Base-by-base conservation (phyloP, 768 basidiomycete genomes). In the Favolaschia claudopus region DNA sequence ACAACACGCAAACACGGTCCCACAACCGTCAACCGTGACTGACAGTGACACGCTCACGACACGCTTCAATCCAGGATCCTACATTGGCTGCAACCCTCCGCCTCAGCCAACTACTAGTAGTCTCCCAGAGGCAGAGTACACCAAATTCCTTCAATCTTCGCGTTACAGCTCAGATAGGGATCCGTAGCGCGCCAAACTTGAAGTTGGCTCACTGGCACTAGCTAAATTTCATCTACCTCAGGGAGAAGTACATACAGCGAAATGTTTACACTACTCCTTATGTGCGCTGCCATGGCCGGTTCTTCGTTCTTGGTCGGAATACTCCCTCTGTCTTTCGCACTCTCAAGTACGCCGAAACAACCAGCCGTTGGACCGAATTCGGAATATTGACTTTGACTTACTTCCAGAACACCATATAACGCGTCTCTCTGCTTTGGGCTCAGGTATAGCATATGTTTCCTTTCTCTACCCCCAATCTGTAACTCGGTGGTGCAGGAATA, bases 401-500 rank as follows among this genome's bases (percentile, higher is more conserved):
- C 42, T 50, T 62, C 32, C 42, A 62, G 55, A 57, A 62, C 32
- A 58, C 46, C 42, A 65, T 14, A 45, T 45, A 61, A 50, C 58
- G 60, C 32, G 46, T 40, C 45, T 56, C 46, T 48, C 34, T 29
- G 55, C 55, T 37, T 29, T 55, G 54, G 63, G 47, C 58, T 55
- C 47, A 48, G 33, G 46, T 53, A 29, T 51, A 52, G 36, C 8
- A 24, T 17, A 15, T 2, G 4, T 29, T 14, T 36, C 12, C 20
- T 47, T 6, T 20, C 19, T 10, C 46, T 36, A 53, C 65, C 33
- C 63, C 49, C 67, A 78, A 82, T 64, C 63, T 77, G 36, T 73
- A 78, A 73, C 76, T 81, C 63, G 76, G 74, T 8, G 91, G 93
- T 12, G 91, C 91, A 8, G 96, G 96, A 12, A 77, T 98, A 12